phyloP scores from a whole-genome alignment of 306 rosid species.

The Quercus ilex region DNA sequence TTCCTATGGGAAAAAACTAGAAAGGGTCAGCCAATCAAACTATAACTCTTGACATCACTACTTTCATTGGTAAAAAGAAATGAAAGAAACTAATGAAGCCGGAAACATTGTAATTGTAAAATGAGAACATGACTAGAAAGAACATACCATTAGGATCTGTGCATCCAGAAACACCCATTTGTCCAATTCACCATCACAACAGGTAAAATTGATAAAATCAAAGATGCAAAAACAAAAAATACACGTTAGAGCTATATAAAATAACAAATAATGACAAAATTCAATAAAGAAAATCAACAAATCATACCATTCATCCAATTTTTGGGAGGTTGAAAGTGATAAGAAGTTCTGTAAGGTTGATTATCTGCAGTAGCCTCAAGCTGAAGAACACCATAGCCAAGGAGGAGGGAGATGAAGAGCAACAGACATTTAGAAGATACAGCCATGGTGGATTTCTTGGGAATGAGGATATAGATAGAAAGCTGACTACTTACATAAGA shows the following conservation, averaged over 20 bases:
- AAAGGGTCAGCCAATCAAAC: no score
- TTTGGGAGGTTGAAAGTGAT: constrained; percentile 80
- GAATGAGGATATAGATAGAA: neutral
- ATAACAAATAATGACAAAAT: neutral
- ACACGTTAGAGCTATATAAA: no score
- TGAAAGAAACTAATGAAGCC: no score
- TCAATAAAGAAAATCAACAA: neutral
- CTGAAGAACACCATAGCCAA: constrained; percentile 32
- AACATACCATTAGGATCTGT: constrained; percentile 91
- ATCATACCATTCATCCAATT: constrained; percentile 82
- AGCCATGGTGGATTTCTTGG: constrained; percentile 27
- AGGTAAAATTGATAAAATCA: neutral
- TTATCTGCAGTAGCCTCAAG: constrained; percentile 43
- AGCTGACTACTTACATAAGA: no score
- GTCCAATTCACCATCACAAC: constrained; percentile 27
- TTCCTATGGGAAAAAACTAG: no score
- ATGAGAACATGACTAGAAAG: neutral
- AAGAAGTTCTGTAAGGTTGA: constrained; percentile 75
- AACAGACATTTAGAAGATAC: constrained; percentile 28
- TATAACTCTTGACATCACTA: no score
- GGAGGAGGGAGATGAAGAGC: constrained; percentile 28
- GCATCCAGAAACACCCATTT: constrained; percentile 22
- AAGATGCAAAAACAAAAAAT: no score
- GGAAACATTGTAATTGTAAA: no score
- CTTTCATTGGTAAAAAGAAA: no score